These are phyloP conservation scores for Blastobotrys indianensis DNA, from an alignment of 1,139 yeast genomes.

Conservation along the genomic window DNA sequence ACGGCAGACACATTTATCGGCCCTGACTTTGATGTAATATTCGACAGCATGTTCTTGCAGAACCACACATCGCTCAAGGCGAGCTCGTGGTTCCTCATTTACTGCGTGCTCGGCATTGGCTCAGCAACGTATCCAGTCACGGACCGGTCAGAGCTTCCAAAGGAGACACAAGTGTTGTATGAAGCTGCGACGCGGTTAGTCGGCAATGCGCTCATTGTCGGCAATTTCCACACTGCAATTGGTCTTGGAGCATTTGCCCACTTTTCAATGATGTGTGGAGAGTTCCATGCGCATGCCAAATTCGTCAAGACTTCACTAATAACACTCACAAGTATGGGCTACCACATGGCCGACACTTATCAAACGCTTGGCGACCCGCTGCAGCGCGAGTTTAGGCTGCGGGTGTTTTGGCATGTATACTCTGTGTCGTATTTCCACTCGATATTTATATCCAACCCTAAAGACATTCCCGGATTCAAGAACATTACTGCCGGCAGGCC, in stretches of 20 bases:
- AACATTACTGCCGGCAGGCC: conserved; percentile 10
- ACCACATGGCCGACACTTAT: conserved; percentile 5
- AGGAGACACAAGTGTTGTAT: conserved; percentile 11
- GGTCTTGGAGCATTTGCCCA: conserved; percentile 15
- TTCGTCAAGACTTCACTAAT: conserved; percentile 13
- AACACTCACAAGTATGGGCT: conserved; percentile 13
- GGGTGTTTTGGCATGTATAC: conserved; percentile 16
- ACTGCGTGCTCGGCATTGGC: conserved; percentile 15
- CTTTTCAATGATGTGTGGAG: conserved; percentile 14
- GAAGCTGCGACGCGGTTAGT: conserved; percentile 15
- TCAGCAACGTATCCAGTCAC: conserved; percentile 11
- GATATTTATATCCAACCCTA: conserved; percentile 6
- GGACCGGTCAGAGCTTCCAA: conserved; percentile 7
- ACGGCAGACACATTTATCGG: conserved; percentile 12
- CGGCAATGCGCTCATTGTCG: conserved; percentile 15
- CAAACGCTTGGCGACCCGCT: background rate
- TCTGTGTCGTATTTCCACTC: conserved; percentile 14
- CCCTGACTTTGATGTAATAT: conserved; percentile 11
- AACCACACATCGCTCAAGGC: conserved; percentile 6
- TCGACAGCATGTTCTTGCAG: conserved; percentile 7
- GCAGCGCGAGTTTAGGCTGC: conserved; percentile 5
- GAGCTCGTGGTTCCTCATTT: conserved; percentile 12
- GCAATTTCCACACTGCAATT: conserved; percentile 11
- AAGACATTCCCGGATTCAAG: conserved; percentile 6
- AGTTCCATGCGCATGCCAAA: conserved; percentile 14